These are phyloP conservation scores for Kwoniella sp. DNA, from an alignment of 768 basidiomycete species.

Conservation along the genomic window DNA sequence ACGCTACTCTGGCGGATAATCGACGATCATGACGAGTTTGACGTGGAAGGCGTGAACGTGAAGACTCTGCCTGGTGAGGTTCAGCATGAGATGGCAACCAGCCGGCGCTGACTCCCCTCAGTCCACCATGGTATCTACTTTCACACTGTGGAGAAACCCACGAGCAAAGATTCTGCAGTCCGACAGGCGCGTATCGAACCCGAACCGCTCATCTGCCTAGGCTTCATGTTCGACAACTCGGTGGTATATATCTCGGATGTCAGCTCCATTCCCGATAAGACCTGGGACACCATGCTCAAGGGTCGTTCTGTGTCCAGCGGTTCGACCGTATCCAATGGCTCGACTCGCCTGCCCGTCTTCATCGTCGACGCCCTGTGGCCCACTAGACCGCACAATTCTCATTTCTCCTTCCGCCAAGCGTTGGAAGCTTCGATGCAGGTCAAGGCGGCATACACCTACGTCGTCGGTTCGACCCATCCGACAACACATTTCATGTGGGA, in stretches of 20 bases:
- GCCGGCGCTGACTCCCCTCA: background rate
- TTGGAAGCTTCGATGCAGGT: conserved; percentile 59
- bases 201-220: conserved; percentile 47
- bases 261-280: conserved; percentile 69
- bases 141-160: conserved; percentile 11
- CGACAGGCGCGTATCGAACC: conserved; percentile 22
- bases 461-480: conserved; percentile 73
- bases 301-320: background rate
- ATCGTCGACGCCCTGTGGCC: conserved; percentile 71
- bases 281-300: conserved; percentile 54
- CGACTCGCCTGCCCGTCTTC: conserved; percentile 51
- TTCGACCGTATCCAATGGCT: background rate
- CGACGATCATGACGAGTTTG: conserved; percentile 63
- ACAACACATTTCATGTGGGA: conserved; percentile 72
- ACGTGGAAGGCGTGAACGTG: conserved; percentile 55
- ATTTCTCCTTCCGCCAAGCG: conserved; percentile 68
- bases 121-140: conserved; percentile 49
- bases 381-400: conserved; percentile 64
- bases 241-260: conserved; percentile 79
- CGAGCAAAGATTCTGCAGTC: background rate
- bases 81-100: background rate
- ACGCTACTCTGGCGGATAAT: conserved; percentile 74
- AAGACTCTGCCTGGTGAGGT: conserved; percentile 42
- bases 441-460: conserved; percentile 62
- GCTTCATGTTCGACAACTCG: conserved; percentile 55